Evolutionary conservation across 495 filamentous ascomycete species (phyloP), one percentile per base, ranked within the genome.

Genomic region (Parathielavia hyrcaniae): DNA sequence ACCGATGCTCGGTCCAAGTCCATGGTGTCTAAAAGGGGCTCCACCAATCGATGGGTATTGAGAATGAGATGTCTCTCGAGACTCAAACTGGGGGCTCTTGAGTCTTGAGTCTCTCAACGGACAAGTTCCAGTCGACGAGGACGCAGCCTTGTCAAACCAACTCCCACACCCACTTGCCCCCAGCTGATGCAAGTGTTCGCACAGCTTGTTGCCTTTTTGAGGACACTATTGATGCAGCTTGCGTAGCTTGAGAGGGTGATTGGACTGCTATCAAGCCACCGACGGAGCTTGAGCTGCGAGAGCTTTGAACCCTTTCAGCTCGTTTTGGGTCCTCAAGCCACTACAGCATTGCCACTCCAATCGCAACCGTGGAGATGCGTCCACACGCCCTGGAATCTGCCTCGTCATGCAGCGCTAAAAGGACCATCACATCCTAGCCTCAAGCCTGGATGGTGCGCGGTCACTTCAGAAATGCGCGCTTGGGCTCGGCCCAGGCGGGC

Each of bases 1-100:
- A 46, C 35, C 23, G 55, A 19, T 51, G 16, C 43, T 41, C 48
- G 57, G 40, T 22, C 10, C 40, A 23, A 32, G 32, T 59, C 30
- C 47, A 36, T 50, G 32, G 20, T 40, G 35, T 19, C 11, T 22
- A 6, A 17, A 19, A 5, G 13, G 38, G 11, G 14, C 14, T 12
- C 2, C 8, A 26, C 19, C 19, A 12, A 14, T 11, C 19, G 19
- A 46, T 22, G 17, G 17, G 2, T 22, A 0, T 17, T 20, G 16
- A 43, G 6, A 30, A 6, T 2, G 26, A 30, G 26, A 6, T 2
- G 6, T 30, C 26, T 30, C 26, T 6, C 6, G 26, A 30, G 2
- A 30, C 26, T 30, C 26, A 30, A 30, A 6, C 6, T 30, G 26
- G 26, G 26, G 26, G 26, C 26, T 30, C 26, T 3, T 30, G 26